These are phyloP conservation scores for Rossbeevera mucosa DNA, from an alignment of 768 basidiomycete species.

Conservation along the genomic window DNA sequence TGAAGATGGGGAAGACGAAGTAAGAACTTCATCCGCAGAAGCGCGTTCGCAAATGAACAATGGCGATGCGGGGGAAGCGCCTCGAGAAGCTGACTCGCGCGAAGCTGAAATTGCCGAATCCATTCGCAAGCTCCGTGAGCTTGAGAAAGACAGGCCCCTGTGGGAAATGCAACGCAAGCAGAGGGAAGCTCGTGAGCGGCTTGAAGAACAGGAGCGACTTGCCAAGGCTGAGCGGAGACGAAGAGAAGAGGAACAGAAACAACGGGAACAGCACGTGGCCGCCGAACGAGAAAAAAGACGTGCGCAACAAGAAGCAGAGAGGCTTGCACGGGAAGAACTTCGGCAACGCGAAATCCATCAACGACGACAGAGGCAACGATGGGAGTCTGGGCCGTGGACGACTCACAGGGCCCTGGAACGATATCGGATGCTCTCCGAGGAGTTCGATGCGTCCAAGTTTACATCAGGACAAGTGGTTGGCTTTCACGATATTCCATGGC, in stretches of 20 bases:
- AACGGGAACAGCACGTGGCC: slow-evolving; percentile 23
- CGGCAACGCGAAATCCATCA: slow-evolving; percentile 39
- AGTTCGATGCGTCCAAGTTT: slow-evolving; percentile 62
- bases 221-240: slow-evolving; percentile 32
- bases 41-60: slow-evolving; percentile 1
- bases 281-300: slow-evolving; percentile 22
- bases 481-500: slow-evolving; percentile 72
- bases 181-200: slow-evolving; percentile 40
- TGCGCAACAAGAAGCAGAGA: slow-evolving; percentile 27
- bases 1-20: slow-evolving; percentile 15
- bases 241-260: slow-evolving; percentile 30
- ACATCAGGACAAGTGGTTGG: slow-evolving; percentile 46
- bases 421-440: slow-evolving; percentile 54
- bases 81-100: slow-evolving; percentile 33
- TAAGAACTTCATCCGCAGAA: neutral
- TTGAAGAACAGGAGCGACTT: slow-evolving; percentile 39
- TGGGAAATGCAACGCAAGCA: slow-evolving; percentile 54
- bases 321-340: slow-evolving; percentile 29
- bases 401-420: slow-evolving; percentile 63
- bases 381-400: slow-evolving; percentile 62
- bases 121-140: slow-evolving; percentile 61
- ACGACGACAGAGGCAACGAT: slow-evolving; percentile 49
- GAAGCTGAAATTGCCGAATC: slow-evolving; percentile 55
- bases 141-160: slow-evolving; percentile 57
- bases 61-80: neutral